Conservation (phyloP, 768 basidiomycete genomes). For the Tremella yokohamensis region DNA sequence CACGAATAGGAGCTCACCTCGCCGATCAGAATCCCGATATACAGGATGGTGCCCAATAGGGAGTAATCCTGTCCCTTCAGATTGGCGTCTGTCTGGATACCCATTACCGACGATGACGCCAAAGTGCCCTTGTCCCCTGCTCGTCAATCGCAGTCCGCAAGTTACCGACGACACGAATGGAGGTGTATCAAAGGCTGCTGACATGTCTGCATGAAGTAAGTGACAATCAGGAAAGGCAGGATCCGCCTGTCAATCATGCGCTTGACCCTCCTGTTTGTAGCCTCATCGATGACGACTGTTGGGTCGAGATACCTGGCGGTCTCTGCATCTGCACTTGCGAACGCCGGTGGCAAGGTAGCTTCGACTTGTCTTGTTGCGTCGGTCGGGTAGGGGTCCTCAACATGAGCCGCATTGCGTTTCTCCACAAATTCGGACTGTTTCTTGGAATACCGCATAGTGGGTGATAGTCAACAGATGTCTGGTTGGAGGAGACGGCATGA, state of each 20-base stretch:
- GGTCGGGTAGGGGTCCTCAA: too few species aligned
- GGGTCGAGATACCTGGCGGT: constrained; percentile 37
- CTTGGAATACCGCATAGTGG: too few species aligned
- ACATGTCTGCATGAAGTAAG: constrained; percentile 42
- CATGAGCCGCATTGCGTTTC: too few species aligned
- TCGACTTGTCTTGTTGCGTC: too few species aligned
- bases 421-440: too few species aligned
- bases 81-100: constrained; percentile 51
- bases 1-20: constrained; percentile 10
- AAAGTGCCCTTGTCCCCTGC: constrained; percentile 40
- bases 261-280: constrained; percentile 28
- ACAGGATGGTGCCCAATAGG: constrained; percentile 49
- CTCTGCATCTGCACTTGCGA: constrained; percentile 23
- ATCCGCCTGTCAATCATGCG: constrained; percentile 27
- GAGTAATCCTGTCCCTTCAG: constrained; percentile 58
- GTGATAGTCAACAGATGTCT: too few species aligned
- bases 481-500: too few species aligned
- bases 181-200: neutral
- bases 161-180: neutral
- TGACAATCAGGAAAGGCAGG: constrained; percentile 27
- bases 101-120: constrained; percentile 42
- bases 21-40: constrained; percentile 31
- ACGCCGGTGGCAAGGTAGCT: neutral
- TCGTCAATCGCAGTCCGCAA: neutral
- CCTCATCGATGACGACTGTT: constrained; percentile 29